Evolutionary conservation across 2,329 filamentous ascomycete genomes (phyloP).

Genomic region (Verticillium dahliae): DNA sequence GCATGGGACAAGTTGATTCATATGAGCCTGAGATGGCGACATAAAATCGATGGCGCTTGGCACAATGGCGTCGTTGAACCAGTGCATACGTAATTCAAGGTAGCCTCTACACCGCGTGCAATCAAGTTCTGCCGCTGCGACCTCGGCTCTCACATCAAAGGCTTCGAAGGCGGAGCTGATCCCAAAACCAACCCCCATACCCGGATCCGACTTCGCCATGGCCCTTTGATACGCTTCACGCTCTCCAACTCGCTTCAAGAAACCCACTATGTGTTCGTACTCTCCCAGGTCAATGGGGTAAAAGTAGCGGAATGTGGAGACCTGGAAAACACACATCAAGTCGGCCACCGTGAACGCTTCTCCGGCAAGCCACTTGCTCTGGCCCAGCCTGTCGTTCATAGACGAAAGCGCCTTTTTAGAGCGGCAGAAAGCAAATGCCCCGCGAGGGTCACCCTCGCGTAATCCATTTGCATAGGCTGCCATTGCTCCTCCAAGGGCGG

Average conservation of each 20-base stretch:
- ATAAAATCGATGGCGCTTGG: no score
- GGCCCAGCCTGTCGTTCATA: conserved; percentile 41
- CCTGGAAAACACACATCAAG: conserved; percentile 53
- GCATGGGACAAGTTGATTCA: no score
- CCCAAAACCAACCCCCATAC: conserved; percentile 23
- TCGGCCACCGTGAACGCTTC: conserved; percentile 59
- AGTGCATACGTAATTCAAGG: no score
- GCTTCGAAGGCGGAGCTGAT: background rate
- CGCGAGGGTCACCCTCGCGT: conserved; percentile 10
- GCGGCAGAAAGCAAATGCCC: conserved; percentile 7
- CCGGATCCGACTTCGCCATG: conserved; percentile 42
- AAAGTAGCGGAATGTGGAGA: conserved; percentile 56
- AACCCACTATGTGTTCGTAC: conserved; percentile 37
- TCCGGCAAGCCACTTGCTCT: conserved; percentile 51
- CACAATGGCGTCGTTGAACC: background rate
- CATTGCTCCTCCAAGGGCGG: conserved; percentile 29
- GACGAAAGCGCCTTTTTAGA: background rate
- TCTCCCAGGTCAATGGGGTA: conserved; percentile 30
- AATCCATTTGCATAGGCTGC: conserved; percentile 17
- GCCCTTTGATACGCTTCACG: conserved; percentile 40
- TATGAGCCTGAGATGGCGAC: no score
- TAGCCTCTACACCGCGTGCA: no score
- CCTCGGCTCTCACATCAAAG: background rate
- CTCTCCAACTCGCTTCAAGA: conserved; percentile 33
- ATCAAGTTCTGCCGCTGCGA: background rate